These are phyloP conservation scores for Scenedesmus sp. DNA, from an alignment of 163 green algal species.

Conservation along the genomic window DNA sequence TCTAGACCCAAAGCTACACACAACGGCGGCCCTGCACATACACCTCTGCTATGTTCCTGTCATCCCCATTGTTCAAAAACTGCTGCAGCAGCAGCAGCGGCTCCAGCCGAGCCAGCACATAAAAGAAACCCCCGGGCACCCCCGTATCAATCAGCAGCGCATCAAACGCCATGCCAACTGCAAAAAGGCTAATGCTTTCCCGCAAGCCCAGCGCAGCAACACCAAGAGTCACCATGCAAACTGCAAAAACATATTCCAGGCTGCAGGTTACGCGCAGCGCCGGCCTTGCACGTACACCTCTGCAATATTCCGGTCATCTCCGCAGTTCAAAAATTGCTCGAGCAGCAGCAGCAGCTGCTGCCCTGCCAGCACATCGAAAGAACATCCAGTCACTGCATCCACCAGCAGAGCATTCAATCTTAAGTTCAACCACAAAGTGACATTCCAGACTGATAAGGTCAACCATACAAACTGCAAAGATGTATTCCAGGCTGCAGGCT, in stretches of 20 bases:
- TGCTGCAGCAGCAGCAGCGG: constrained; percentile 55
- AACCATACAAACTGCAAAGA: too few species aligned
- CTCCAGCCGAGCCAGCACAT: constrained; percentile 55
- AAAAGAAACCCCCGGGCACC: constrained; percentile 68
- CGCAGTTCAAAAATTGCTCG: constrained; percentile 79
- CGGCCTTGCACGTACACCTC: constrained; percentile 69
- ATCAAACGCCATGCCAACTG: constrained; percentile 78
- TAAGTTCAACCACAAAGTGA: constrained; percentile 70
- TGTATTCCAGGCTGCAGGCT: too few species aligned
- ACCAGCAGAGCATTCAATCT: constrained; percentile 79
- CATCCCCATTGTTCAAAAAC: constrained; percentile 63
- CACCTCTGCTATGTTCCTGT: constrained; percentile 1
- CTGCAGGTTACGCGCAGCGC: neutral
- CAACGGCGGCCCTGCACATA: constrained; percentile 14
- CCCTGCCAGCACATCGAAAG: constrained; percentile 70
- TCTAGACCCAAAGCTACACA: neutral
- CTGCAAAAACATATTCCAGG: too few species aligned
- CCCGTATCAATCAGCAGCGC: constrained; percentile 71
- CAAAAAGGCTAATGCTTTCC: constrained; percentile 65
- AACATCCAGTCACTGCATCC: constrained; percentile 64
- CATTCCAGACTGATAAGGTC: neutral
- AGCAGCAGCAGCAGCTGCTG: constrained; percentile 49
- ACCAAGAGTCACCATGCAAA: constrained; percentile 25
- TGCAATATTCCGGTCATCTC: constrained; percentile 79
- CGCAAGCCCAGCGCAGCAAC: constrained; percentile 68